Base-by-base conservation (phyloP, 1,284 basidiomycete genomes). In the Cryptococcus sp. region DNA sequence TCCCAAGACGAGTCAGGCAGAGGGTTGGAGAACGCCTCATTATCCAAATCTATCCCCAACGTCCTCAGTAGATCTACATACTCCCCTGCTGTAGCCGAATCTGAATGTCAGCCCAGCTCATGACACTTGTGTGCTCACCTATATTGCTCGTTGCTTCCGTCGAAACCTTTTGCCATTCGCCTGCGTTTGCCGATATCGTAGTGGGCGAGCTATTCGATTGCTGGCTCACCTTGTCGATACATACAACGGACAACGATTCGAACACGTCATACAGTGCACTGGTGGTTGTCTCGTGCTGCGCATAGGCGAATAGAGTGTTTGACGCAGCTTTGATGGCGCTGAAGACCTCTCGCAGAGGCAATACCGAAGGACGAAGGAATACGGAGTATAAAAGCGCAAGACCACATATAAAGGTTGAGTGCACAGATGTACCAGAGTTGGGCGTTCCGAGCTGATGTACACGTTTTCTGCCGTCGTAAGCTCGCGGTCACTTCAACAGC, bases 331-430 rank as follows among this genome's bases (percentile, higher is more conserved):
- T 66, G 54, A 66, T 57, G 5, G 58, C 64, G 5, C 53, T 38
- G 43, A 66, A 66, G 16, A 66, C 51, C 5, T 63, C 57, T 39
- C 43, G 47, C 10, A 63, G 44, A 0, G 64, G 64, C 13, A 66
- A 47, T 5, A 61, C 46, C 25, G 38, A 39, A 2, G 64, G 64
- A n/a, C 49, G 51, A 5, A 62, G 55, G 58, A 63, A 66, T 19
- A 61, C 44, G 16, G 64, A 44, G 55, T 66, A 63, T 4, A 66
- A 62, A 19, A 66, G 40, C 17, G 62, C 59, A 15, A 63, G 54
- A 4, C 64, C 64, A 50, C 64, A 66, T 39, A 62, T 66, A 40
- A 66, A 66, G 8, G 62, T 63, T 16, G 64, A 63, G 48, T 63
- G 64, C 1, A 63, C 47, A 6, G 54, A 56, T 1, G 59, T 53